phyloP scores from a whole-genome alignment of 495 filamentous ascomycete species.

The Penicilliopsis zonata region DNA sequence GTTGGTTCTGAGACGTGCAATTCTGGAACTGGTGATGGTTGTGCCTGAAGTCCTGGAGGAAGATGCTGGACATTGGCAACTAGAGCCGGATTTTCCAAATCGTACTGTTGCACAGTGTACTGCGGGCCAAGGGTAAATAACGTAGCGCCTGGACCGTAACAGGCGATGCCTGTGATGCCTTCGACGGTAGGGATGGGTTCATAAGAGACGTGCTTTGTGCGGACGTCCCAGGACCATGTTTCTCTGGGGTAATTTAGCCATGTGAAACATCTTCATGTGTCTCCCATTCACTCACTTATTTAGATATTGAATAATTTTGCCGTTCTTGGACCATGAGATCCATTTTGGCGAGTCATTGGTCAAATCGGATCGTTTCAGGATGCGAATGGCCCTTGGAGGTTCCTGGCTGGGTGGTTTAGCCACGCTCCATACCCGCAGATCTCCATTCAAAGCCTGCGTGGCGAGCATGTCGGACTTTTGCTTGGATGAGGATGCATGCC shows the following conservation, averaged over 20 bases:
- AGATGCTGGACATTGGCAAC: conserved; percentile 76
- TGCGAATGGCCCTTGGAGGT: conserved; percentile 72
- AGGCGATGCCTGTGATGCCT: conserved; percentile 66
- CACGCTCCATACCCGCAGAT: conserved; percentile 94
- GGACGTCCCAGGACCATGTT: conserved; percentile 90
- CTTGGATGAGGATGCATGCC: conserved; percentile 94
- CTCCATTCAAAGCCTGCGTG: conserved; percentile 81
- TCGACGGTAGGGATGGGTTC: conserved; percentile 79
- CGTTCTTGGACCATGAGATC: conserved; percentile 98
- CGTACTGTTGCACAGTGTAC: conserved; percentile 87
- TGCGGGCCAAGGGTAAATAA: conserved; percentile 86
- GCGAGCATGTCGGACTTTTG: conserved; percentile 99
- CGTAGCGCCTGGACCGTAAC: conserved; percentile 81
- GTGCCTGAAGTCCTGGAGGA: conserved; percentile 60
- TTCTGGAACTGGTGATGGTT: conserved; percentile 36
- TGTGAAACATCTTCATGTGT: too few species aligned
- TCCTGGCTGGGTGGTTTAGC: conserved; percentile 69
- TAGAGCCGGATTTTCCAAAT: conserved; percentile 71
- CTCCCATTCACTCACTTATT: conserved; percentile 71
- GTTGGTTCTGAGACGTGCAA: too few species aligned
- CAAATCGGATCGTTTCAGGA: conserved; percentile 69
- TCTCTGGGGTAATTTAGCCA: too few species aligned
- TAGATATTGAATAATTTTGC: conserved; percentile 83
- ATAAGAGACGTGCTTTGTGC: conserved; percentile 87
- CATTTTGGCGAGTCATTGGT: conserved; percentile 70